Conservation (phyloP, 1,139 yeast species). For the Zygosaccharomyces pseudobailii region DNA sequence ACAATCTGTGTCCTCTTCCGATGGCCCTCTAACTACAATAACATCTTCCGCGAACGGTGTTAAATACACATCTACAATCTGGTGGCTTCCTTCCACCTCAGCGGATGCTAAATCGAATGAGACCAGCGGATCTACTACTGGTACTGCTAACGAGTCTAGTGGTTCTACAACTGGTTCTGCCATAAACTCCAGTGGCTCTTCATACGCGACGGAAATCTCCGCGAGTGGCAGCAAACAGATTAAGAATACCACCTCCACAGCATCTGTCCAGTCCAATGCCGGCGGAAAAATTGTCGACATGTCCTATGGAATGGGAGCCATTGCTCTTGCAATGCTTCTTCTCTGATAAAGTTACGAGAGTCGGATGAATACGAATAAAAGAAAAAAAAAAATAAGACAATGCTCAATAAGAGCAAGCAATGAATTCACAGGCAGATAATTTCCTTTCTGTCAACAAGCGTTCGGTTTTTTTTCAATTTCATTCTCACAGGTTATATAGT, state of each 20-base stretch:
- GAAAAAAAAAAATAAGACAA: background rate
- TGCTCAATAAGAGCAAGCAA: too few relatives aligned
- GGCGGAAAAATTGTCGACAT: constrained; percentile 1
- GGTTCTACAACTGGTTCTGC: background rate
- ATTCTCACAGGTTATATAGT: background rate
- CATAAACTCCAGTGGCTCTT: background rate
- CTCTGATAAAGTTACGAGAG: background rate
- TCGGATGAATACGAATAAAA: background rate
- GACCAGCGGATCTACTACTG: background rate
- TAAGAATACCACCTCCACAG: constrained; percentile 1
- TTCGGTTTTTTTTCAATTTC: too few relatives aligned
- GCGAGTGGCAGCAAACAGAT: background rate
- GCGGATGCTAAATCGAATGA: background rate
- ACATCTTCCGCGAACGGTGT: constrained; percentile 24
- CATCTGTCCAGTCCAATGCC: constrained; percentile 6
- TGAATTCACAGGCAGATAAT: too few relatives aligned
- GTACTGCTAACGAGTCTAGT: background rate
- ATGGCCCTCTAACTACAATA: constrained; percentile 36
- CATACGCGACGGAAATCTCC: background rate
- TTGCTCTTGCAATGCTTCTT: constrained; percentile 5
- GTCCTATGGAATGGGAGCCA: constrained; percentile 5
- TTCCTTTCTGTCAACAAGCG: too few relatives aligned
- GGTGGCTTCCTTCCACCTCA: constrained; percentile 32
- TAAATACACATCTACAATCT: constrained; percentile 27
- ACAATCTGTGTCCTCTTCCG: constrained; percentile 6